Conservation (phyloP, 306 rosid species). For the Dalbergia oliveri region DNA sequence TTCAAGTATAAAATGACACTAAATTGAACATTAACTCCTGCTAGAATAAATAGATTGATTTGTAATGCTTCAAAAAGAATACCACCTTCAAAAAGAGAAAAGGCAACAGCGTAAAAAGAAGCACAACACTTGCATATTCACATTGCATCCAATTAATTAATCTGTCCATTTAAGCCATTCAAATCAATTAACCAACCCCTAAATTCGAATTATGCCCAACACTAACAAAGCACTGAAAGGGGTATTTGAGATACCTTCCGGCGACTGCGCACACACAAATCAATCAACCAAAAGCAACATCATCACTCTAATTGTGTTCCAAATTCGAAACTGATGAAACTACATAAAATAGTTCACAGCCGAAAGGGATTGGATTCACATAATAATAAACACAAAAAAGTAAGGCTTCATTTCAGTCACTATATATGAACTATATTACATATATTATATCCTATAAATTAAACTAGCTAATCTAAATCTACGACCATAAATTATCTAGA, state of each 20-base stretch:
- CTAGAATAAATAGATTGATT: no score
- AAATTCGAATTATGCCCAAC: not conserved
- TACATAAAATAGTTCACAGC: not conserved
- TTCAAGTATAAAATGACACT: no score
- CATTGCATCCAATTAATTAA: not conserved
- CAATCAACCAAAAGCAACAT: not conserved
- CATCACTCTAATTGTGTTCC: not conserved
- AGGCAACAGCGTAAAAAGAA: no score
- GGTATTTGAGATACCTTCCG: not conserved
- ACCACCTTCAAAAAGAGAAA: no score
- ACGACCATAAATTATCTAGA: no score
- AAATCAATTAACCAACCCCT: not conserved
- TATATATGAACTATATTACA: not conserved
- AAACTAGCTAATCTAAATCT: not conserved
- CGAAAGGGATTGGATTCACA: not conserved
- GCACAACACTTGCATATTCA: not conserved
- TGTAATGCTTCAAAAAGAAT: no score
- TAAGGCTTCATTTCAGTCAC: not conserved
- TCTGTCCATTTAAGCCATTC: not conserved
- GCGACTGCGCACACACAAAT: not conserved
- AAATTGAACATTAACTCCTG: no score
- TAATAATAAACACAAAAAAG: not conserved
- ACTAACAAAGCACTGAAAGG: not conserved
- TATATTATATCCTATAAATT: not conserved
- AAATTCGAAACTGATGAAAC: not conserved